phyloP scores from a whole-genome alignment of 2,329 filamentous ascomycete genomes.

The Calonectria leucothoes region DNA sequence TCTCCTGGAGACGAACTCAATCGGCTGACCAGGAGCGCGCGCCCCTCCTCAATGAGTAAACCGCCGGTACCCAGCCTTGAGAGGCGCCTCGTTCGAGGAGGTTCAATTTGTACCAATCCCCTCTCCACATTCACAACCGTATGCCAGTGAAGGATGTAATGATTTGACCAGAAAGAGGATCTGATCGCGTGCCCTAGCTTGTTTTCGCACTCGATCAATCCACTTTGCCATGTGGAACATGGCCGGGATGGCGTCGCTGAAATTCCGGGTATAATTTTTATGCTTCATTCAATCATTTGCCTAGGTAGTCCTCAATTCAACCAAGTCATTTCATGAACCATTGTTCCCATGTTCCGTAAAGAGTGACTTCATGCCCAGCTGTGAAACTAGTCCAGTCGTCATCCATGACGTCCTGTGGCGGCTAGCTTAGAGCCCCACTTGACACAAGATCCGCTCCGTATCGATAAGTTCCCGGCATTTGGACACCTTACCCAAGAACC shows the following conservation, averaged over 20 bases:
- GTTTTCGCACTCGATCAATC: conserved; percentile 20
- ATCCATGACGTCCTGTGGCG: conserved; percentile 19
- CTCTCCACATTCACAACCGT: background rate
- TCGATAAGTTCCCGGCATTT: conserved; percentile 43
- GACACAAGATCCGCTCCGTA: conserved; percentile 19
- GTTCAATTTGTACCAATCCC: background rate
- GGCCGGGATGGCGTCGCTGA: conserved; percentile 29
- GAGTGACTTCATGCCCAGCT: background rate
- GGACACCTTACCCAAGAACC: conserved; percentile 19
- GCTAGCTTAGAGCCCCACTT: conserved; percentile 23
- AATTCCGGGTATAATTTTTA: conserved; percentile 6
- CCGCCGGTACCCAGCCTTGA: background rate
- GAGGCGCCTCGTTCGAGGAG: background rate
- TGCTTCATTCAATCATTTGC: conserved; percentile 23
- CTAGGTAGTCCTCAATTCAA: background rate
- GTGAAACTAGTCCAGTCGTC: background rate
- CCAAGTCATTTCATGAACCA: background rate
- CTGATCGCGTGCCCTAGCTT: conserved; percentile 12
- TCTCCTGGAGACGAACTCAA: conserved; percentile 59
- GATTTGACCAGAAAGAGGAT: conserved; percentile 1
- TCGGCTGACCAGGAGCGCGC: conserved; percentile 68
- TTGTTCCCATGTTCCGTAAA: background rate
- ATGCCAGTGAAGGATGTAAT: background rate
- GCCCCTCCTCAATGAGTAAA: conserved; percentile 67
- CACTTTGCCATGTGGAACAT: conserved; percentile 28